Evolutionary conservation across 1,284 basidiomycete genomes (phyloP), one percentile per base, ranked within the genome.

Genomic region (Leccinum huronense): DNA sequence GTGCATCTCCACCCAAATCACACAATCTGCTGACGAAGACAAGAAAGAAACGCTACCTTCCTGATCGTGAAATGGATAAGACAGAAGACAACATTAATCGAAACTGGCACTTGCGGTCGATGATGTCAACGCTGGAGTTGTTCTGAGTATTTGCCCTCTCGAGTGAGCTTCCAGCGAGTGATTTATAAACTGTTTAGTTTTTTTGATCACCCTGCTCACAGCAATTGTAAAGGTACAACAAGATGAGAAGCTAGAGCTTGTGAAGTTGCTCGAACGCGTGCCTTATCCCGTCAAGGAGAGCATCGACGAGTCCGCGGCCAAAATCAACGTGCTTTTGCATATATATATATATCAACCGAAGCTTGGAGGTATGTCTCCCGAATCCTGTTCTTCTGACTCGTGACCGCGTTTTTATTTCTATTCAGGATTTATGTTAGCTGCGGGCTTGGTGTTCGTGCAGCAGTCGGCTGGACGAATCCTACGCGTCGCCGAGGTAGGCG

Each of bases 271-370:
- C 51, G 97, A 99, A 76, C 86, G 95, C 11, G 97, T 99, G 0
- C 97, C 97, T 1, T 96, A 99, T 58, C 97, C 97, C 0, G 92
- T 99, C 72, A 99, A 99, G 80, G 97, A 99, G 77, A 85, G 90
- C 58, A 93, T 97, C 5, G 97, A 98, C 69, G 96, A 99, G 73
- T 94, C 95, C 0, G 91, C 94, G 0, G 93, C 97, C 36, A 99
- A 99, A 81, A 94, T 98, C 79, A 99, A 99, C 71, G 95, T 98
- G 2, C 83, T 99, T 0, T 80, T 99, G 0, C 97, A 99, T 73
- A 90, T 96, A 0, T 98, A 95, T 99, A 95, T 99, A 69, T 97
- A 95, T 1, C 90, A 95, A 71, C 87, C 98, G 62, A 97, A 95
- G 78, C 84, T 99, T 2, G 93, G 96, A 66, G 95, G 94, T 80